These are phyloP conservation scores for Rusavskia elegans DNA, from an alignment of 495 filamentous ascomycete genomes.

Conservation along the genomic window DNA sequence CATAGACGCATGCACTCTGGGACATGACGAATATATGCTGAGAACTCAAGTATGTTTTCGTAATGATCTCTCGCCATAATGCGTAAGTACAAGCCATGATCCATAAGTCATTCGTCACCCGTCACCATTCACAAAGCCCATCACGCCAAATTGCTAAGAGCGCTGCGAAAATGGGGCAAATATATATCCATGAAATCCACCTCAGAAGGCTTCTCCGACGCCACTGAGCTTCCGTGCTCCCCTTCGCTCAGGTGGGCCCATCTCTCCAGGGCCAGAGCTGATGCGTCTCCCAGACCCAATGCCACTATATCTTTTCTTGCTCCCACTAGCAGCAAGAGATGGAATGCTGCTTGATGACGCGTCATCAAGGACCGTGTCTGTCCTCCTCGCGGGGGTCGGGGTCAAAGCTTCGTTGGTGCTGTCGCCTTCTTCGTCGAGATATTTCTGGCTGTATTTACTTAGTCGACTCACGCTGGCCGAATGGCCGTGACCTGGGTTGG, in stretches of 20 bases:
- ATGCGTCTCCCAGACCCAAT: slow-evolving; percentile 24
- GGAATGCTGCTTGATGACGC: slow-evolving; percentile 32
- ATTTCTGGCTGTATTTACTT: slow-evolving; percentile 9
- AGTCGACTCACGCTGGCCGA: slow-evolving; percentile 18
- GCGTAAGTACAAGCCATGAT: background rate
- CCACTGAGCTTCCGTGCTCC: slow-evolving; percentile 33
- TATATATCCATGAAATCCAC: background rate
- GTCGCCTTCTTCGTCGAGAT: slow-evolving; percentile 12
- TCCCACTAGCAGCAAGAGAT: slow-evolving; percentile 22
- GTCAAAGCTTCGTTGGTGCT: slow-evolving; percentile 18
- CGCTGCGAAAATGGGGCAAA: too few relatives aligned
- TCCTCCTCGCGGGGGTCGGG: slow-evolving; percentile 34
- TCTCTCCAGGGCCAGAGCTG: slow-evolving; percentile 28
- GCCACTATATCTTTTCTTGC: slow-evolving; percentile 22
- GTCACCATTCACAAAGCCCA: background rate
- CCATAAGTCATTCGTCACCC: background rate
- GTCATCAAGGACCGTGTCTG: slow-evolving; percentile 36
- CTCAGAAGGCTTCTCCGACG: slow-evolving; percentile 52
- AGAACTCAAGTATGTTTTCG: too few relatives aligned
- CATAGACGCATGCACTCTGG: too few relatives aligned
- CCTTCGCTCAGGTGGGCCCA: slow-evolving; percentile 35
- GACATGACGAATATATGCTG: too few relatives aligned
- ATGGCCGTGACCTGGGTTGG: slow-evolving; percentile 27
- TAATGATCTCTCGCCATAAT: background rate
- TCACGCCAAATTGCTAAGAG: too few relatives aligned